Evolutionary conservation across 2,329 filamentous ascomycete genomes (phyloP).

Genomic region (Ceratocystis huliohia): DNA sequence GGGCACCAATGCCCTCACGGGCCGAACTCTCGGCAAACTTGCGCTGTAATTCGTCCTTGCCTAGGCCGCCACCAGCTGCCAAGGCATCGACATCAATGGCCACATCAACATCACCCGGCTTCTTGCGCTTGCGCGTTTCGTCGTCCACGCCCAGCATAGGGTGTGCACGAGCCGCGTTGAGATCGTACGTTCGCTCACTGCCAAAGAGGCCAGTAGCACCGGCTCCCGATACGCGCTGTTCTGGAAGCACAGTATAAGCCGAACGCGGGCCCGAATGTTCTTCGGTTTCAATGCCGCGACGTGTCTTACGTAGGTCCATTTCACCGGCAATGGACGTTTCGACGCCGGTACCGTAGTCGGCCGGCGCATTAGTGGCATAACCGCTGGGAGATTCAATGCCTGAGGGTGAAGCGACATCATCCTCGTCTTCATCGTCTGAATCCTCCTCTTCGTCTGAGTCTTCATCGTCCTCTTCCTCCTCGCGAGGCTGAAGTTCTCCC

Average conservation of each 20-base stretch:
- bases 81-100: conserved; percentile 78
- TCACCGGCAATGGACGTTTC: conserved; percentile 71
- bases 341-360: conserved; percentile 56
- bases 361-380: conserved; percentile 65
- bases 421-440: conserved; percentile 47
- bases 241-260: conserved; percentile 80
- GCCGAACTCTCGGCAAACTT: conserved; percentile 63
- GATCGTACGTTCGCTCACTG: conserved; percentile 83
- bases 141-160: conserved; percentile 73
- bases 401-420: conserved; percentile 42
- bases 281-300: conserved; percentile 77
- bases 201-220: conserved; percentile 79
- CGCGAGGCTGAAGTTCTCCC: conserved; percentile 77
- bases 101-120: conserved; percentile 89
- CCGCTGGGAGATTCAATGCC: conserved; percentile 73
- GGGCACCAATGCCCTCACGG: conserved; percentile 53
- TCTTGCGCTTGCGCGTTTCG: conserved; percentile 73
- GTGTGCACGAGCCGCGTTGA: conserved; percentile 47
- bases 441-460: conserved; percentile 62
- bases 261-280: conserved; percentile 60
- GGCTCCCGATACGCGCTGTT: conserved; percentile 30
- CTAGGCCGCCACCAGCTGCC: conserved; percentile 58
- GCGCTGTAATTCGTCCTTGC: conserved; percentile 68
- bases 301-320: conserved; percentile 75
- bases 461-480: conserved; percentile 62